These are phyloP conservation scores for Ploettnerulaceae sp. DNA, from an alignment of 2,329 filamentous ascomycete genomes.

Conservation along the genomic window DNA sequence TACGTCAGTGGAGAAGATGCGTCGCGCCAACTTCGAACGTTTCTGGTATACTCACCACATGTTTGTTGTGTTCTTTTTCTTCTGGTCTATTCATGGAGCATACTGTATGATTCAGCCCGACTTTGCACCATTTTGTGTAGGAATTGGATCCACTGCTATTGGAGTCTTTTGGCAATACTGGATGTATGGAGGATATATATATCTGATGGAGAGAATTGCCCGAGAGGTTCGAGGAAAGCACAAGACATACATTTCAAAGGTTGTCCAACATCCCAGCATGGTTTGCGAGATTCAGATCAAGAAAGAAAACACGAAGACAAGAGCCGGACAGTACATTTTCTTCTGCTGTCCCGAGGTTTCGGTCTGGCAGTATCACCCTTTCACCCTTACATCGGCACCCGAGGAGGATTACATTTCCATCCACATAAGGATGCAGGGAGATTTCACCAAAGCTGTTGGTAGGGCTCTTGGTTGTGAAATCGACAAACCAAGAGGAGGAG, in stretches of 20 bases:
- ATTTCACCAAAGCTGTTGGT: conserved; percentile 70
- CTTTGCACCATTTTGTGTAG: conserved; percentile 70
- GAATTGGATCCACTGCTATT: conserved; percentile 57
- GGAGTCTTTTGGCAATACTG: conserved; percentile 89
- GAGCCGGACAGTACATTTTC: conserved; percentile 83
- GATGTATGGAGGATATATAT: conserved; percentile 78
- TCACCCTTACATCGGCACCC: conserved; percentile 79
- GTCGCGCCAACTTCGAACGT: conserved; percentile 77
- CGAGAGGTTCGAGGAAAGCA: conserved; percentile 75
- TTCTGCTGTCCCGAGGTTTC: conserved; percentile 82
- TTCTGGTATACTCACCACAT: conserved; percentile 92
- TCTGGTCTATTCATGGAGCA: conserved; percentile 85
- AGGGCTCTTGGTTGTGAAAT: conserved; percentile 72
- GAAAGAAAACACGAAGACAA: conserved; percentile 79
- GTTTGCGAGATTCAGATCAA: conserved; percentile 91
- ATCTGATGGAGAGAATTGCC: conserved; percentile 72
- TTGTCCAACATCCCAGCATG: conserved; percentile 83
- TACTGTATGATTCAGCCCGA: conserved; percentile 91
- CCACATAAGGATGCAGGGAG: conserved; percentile 76
- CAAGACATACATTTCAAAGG: conserved; percentile 83
- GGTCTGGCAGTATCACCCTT: conserved; percentile 84
- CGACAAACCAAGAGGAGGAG: conserved; percentile 47
- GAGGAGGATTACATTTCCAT: conserved; percentile 89
- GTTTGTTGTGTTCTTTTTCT: conserved; percentile 83
- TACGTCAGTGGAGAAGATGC: conserved; percentile 72